Percentiles rank a stretch among this genome's conserved stretches.
These are phyloP conservation scores for Cytospora piceae DNA, from an alignment of 2,329 filamentous ascomycete genomes.

Conservation along the genomic window DNA sequence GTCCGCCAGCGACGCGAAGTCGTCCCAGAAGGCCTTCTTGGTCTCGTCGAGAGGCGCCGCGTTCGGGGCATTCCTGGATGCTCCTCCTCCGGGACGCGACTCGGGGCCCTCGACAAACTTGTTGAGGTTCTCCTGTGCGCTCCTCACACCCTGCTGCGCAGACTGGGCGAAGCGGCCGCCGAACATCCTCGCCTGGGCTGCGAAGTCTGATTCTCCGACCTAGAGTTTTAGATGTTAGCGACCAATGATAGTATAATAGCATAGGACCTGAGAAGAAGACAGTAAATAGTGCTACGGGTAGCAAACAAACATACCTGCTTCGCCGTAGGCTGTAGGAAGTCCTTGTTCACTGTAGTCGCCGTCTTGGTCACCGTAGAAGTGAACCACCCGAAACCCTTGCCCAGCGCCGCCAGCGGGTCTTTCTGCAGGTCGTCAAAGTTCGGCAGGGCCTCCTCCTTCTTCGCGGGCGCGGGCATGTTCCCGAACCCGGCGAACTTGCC, in stretches of 20 bases:
- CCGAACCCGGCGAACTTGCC: conserved; percentile 94
- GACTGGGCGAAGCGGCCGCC: conserved; percentile 69
- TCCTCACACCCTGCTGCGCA: conserved; percentile 71
- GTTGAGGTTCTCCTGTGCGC: conserved; percentile 78
- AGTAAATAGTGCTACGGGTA: background rate
- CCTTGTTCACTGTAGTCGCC: conserved; percentile 87
- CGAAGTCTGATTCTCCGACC: conserved; percentile 80
- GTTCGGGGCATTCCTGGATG: background rate
- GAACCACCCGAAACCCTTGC: conserved; percentile 95
- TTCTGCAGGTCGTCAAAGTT: conserved; percentile 87
- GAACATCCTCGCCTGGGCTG: conserved; percentile 65
- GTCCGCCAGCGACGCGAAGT: conserved; percentile 74
- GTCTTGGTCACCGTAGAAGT: conserved; percentile 84
- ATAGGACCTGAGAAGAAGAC: background rate
- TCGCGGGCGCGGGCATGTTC: conserved; percentile 65
- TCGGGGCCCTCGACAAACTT: conserved; percentile 82
- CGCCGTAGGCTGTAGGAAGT: conserved; percentile 90
- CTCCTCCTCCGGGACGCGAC: conserved; percentile 24
- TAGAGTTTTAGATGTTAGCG: conserved; percentile 41
- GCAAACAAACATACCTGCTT: conserved; percentile 67
- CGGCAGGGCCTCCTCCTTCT: conserved; percentile 54
- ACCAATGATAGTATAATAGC: background rate
- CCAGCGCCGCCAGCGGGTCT: conserved; percentile 85
- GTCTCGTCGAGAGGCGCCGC: conserved; percentile 57
- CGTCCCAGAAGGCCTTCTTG: conserved; percentile 90